Conservation (phyloP, 176 grass and related monocot species). For the Lolium multiflorum region DNA sequence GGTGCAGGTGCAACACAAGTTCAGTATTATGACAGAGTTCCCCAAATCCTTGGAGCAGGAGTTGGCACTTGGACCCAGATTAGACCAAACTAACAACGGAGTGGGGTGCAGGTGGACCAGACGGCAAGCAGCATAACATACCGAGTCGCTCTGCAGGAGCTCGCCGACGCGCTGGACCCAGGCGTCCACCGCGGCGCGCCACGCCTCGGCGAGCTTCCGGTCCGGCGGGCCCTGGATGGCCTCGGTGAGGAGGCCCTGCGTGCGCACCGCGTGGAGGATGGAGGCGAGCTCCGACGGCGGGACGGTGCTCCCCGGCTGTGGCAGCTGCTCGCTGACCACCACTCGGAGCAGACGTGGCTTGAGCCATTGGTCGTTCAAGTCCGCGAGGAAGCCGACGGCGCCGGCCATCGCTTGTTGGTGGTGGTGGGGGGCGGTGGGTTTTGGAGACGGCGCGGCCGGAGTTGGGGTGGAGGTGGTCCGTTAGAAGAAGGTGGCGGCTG, state of each 20-base stretch:
- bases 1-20: background rate
- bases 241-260: constrained; percentile 46
- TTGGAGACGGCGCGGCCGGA: background rate
- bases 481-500: background rate
- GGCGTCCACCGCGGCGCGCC: constrained; percentile 45
- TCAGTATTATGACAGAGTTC: background rate
- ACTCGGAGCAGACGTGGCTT: constrained; percentile 53
- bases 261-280: constrained; percentile 45
- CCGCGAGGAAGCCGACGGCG: constrained; percentile 35
- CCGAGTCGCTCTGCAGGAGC: constrained; percentile 44
- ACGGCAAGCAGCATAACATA: constrained; percentile 19
- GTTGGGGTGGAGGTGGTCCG: background rate
- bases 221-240: background rate
- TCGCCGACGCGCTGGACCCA: constrained; percentile 47
- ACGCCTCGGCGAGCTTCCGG: constrained; percentile 50
- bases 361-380: constrained; percentile 51
- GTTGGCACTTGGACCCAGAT: background rate
- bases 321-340: constrained; percentile 52
- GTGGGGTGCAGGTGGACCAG: background rate
- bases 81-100: background rate
- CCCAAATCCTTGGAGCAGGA: background rate
- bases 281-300: constrained; percentile 53
- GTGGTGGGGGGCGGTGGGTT: too few species aligned
- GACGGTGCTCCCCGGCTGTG: constrained; percentile 38
- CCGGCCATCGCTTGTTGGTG: constrained; percentile 34